Evolutionary conservation across 202 grass and related monocot genomes (phyloP).

Genomic region (Dendrocalamus latiflorus): DNA sequence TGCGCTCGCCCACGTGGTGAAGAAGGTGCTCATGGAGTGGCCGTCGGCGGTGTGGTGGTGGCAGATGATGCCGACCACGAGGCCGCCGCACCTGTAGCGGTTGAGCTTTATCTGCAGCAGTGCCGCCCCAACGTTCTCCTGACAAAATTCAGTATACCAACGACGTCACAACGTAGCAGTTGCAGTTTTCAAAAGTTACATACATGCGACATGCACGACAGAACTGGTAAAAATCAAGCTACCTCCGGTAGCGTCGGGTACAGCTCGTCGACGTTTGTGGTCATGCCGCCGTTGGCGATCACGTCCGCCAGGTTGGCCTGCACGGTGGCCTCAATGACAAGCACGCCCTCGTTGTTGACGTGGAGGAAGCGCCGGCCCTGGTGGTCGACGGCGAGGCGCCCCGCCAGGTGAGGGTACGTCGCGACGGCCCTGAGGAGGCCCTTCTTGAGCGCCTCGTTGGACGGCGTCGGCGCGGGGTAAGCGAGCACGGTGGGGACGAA

Average conservation of each 20-base stretch:
- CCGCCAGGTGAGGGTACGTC: slow-evolving; percentile 26
- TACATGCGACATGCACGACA: background rate
- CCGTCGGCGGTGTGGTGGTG: slow-evolving; percentile 40
- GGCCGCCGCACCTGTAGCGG: slow-evolving; percentile 35
- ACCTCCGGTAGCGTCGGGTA: slow-evolving; percentile 19
- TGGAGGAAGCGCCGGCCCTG: slow-evolving; percentile 4
- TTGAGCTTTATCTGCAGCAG: slow-evolving; percentile 38
- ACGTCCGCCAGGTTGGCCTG: background rate
- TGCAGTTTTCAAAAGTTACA: background rate
- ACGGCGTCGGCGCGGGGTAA: slow-evolving; percentile 28
- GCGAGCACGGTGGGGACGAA: slow-evolving; percentile 26
- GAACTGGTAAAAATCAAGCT: background rate
- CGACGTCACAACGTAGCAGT: background rate
- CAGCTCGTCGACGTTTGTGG: background rate
- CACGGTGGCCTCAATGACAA: background rate
- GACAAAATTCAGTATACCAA: background rate
- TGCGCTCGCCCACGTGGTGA: slow-evolving; percentile 13
- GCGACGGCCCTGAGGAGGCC: slow-evolving; percentile 20
- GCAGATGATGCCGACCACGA: slow-evolving; percentile 21
- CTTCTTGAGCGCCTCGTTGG: slow-evolving; percentile 21
- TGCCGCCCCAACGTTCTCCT: background rate
- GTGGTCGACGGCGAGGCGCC: slow-evolving; percentile 10
- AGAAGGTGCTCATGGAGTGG: slow-evolving; percentile 38
- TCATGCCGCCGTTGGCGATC: background rate
- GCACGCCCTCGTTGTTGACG: slow-evolving; percentile 27